Percentiles rank a stretch among this genome's conserved stretches.
phyloP scores from a whole-genome alignment of 352 stramenopile species.

The Phytophthora pistaciae region DNA sequence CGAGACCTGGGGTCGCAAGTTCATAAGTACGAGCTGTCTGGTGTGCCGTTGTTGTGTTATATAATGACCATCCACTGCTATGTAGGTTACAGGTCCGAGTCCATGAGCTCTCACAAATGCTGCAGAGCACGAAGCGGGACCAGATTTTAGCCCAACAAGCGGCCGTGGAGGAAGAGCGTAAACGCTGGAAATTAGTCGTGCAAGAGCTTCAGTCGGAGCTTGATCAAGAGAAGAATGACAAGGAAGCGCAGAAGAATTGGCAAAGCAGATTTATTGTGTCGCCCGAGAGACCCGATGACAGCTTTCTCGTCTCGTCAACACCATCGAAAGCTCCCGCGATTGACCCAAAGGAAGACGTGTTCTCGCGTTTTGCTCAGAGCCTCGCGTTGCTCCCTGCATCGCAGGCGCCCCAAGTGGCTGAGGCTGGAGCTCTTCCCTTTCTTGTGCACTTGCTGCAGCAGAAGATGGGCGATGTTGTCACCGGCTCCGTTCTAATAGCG shows the following conservation, averaged over 20 bases:
- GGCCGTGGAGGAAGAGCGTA: constrained; percentile 58
- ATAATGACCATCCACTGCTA: not conserved
- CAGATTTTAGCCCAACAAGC: constrained; percentile 63
- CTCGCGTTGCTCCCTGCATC: constrained; percentile 69
- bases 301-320: constrained; percentile 5
- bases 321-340: constrained; percentile 7
- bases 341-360: constrained; percentile 61
- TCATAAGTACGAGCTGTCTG: constrained; percentile 59
- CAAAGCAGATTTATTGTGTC: constrained; percentile 50
- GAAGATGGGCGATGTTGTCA: constrained; percentile 65
- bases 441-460: constrained; percentile 63
- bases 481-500: constrained; percentile 73
- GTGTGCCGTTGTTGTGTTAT: not conserved
- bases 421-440: constrained; percentile 70
- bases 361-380: constrained; percentile 78
- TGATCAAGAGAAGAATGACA: constrained; percentile 71
- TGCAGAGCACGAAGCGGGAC: constrained; percentile 71
- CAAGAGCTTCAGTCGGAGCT: constrained; percentile 53
- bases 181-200: constrained; percentile 50
- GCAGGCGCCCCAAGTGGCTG: constrained; percentile 50
- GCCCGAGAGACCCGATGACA: constrained; percentile 3
- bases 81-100: constrained; percentile 64
- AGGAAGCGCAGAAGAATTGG: constrained; percentile 74
- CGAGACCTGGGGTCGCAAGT: constrained; percentile 72
- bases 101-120: constrained; percentile 59